These are phyloP conservation scores for Citrus unshiu DNA, from an alignment of 345 rosid genomes.

Conservation along the genomic window DNA sequence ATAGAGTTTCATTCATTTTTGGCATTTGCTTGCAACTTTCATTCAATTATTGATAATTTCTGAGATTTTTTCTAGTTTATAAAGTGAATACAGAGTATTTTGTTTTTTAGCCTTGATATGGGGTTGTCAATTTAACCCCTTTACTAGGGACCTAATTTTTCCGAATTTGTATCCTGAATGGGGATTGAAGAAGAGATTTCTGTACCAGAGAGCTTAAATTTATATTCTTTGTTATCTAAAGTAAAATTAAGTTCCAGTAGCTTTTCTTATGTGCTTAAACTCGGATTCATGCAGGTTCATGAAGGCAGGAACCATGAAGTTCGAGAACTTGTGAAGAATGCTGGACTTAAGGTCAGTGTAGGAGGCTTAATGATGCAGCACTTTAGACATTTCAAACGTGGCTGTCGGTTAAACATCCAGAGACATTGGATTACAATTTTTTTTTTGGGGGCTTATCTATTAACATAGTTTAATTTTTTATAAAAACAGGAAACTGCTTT, in stretches of 20 bases:
- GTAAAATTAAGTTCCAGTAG: background rate
- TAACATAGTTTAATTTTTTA: background rate
- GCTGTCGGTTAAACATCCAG: background rate
- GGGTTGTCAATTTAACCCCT: background rate
- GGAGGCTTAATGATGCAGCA: background rate
- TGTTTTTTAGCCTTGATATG: background rate
- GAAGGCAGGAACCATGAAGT: conserved; percentile 98
- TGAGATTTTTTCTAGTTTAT: background rate
- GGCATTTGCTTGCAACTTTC: background rate
- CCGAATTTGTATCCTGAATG: background rate
- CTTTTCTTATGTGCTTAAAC: conserved; percentile 2
- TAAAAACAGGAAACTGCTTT: background rate
- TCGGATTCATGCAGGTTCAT: conserved; percentile 59
- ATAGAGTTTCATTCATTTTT: background rate
- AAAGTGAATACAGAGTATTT: background rate
- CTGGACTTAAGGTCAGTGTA: conserved; percentile 89
- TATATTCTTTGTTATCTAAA: background rate
- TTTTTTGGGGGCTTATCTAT: background rate
- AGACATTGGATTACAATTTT: background rate
- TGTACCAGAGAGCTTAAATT: background rate
- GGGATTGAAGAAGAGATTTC: background rate
- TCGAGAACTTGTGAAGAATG: conserved; percentile 87
- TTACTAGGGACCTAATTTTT: background rate
- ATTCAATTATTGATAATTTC: background rate
- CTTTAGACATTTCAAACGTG: background rate